These are phyloP conservation scores for Chlorociboria aeruginascens DNA, from an alignment of 495 filamentous ascomycete genomes.

Conservation along the genomic window DNA sequence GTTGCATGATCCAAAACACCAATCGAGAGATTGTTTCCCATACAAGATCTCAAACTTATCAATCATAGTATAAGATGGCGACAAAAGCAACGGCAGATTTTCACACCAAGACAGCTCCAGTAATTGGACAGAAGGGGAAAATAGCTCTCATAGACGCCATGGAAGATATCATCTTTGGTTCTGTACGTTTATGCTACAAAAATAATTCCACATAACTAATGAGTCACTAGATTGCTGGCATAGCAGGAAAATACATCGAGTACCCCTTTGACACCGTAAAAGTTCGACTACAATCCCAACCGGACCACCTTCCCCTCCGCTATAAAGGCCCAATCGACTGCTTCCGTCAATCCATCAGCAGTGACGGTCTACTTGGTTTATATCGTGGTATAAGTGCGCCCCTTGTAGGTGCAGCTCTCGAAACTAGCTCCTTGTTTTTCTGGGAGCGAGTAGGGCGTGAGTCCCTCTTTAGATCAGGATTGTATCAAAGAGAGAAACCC, in stretches of 20 bases:
- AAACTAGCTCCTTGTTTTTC: constrained; percentile 91
- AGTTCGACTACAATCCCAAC: constrained; percentile 69
- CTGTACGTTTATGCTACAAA: constrained; percentile 39
- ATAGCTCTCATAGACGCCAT: constrained; percentile 53
- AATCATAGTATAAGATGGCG: constrained; percentile 4
- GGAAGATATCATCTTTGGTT: constrained; percentile 77
- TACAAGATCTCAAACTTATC: too few relatives aligned
- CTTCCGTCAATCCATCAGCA: constrained; percentile 69
- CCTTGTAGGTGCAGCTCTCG: constrained; percentile 79
- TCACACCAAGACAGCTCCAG: background rate
- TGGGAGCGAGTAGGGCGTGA: constrained; percentile 59
- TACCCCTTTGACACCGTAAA: constrained; percentile 99
- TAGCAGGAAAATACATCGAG: constrained; percentile 90
- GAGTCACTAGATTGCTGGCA: constrained; percentile 57
- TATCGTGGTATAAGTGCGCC: constrained; percentile 93
- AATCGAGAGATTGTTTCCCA: too few relatives aligned
- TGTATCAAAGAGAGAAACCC: constrained; percentile 34
- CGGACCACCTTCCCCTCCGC: constrained; percentile 64
- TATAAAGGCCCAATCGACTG: constrained; percentile 89
- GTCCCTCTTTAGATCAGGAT: constrained; percentile 42
- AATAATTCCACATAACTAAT: constrained; percentile 5
- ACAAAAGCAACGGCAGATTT: constrained; percentile 6
- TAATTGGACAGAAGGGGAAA: constrained; percentile 15
- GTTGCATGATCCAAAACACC: too few relatives aligned
- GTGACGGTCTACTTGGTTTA: constrained; percentile 63